Evolutionary conservation across 345 rosid species (phyloP), one percentile per base, ranked within the genome.

Genomic region (Eucalyptus tenuipes): DNA sequence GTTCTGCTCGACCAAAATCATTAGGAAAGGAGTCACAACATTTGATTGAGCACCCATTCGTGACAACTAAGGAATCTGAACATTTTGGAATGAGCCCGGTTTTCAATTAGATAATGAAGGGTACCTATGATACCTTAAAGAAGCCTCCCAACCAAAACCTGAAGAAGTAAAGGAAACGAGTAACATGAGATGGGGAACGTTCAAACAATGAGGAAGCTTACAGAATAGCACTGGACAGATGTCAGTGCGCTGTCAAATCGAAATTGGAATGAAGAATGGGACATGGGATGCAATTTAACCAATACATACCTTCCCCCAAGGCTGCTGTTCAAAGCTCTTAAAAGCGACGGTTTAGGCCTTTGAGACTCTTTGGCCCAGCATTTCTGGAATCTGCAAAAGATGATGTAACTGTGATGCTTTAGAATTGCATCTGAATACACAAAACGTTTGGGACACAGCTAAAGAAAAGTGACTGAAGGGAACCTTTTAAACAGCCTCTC

Each of bases 101-200:
- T 3, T 45, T 13, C 86, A 24, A 42, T 82, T 88, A 88, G 90
- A 15, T 37, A 12, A 66, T 52, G 24, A 75, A 61, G 86, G 86
- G 59, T 27, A 85, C 25, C 50, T 49, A 57, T 85, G 8, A 88
- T 94, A 96, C 99, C 98, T 97, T 97, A 91, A 97, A 96, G 71
- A 95, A 31, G 57, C 98, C 99, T 89, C 95, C 99, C 89, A 95
- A 91, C 98, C 99, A 96, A 89, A 97, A 97, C 94, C 98, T 97
- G 91, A 87, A 92, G 42, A 90, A 27, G 80, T 25, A 44, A 44
- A 40, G 44, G 17, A 87, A 75, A 71, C 37, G 18, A 13, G 37
- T 48, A 22, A 48, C 49, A 31, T 68, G 79, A 68, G 79, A 68
- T 68, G 5, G 42, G 42, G 42, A 68, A 68, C 42, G 8, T 31